Evolutionary conservation across 2,329 filamentous ascomycete genomes (phyloP), one percentile per base, ranked within the genome.

Genomic region (Xylariaceae sp.): DNA sequence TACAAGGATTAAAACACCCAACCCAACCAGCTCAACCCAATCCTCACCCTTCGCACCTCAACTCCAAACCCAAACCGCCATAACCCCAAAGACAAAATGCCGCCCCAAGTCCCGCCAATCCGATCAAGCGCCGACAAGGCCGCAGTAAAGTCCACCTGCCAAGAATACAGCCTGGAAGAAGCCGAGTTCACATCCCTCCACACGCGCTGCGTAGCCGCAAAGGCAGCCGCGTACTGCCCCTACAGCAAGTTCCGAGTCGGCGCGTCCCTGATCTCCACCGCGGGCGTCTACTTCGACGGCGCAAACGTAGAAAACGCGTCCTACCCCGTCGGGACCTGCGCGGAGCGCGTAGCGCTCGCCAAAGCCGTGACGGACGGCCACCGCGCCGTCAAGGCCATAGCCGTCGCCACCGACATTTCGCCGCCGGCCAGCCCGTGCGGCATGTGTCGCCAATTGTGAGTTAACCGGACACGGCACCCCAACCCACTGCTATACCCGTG

Each of bases 161-260:
- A 58, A 13, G 61, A 68, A 30, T 70, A 79, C 68, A 68, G 68
- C 67, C 75, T 95, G 41, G 83, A 81, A 9, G 68, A 72, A 15
- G 68, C 74, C 46, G 86, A 95, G 69, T 81, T 95, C 68, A 69
- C 76, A 55, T 74, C 76, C 40, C 80, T 96, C 45, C 80, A 79
- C 49, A 70, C 74, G 54, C 77, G 80, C 67, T 85, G 86, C 61
- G 76, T 81, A 49, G 82, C 82, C 5, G 90, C 92, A 55, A 95
- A 95, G 71, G 77, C 77, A 2, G 80, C 76, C 50, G 91, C 92
- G 34, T 96, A 97, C 75, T 95, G 91, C 81, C 91, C 89, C 3
- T 96, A 96, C 78, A 95, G 89, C 65, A 81, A 86, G 56, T 99
- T 97, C 78, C 88, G 86, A 59, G 94, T 99, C 58, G 94, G 94